phyloP scores from a whole-genome alignment of 805 yeast species.

The Schwanniomyces vanrijiae region DNA sequence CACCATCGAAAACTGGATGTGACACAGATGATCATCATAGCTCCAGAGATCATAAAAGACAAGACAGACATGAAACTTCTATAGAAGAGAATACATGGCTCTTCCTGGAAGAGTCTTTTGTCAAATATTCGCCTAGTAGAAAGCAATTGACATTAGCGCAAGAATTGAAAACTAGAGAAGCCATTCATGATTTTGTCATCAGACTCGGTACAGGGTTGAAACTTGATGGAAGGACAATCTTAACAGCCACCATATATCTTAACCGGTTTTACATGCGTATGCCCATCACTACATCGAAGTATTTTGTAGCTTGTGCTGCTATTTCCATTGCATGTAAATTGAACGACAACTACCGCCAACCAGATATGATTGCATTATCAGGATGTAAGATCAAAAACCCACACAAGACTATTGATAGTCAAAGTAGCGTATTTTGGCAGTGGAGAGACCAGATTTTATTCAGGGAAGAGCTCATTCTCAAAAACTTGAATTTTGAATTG shows the following conservation, averaged over 20 bases:
- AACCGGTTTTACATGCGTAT: slow-evolving; percentile 41
- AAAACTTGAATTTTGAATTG: slow-evolving; percentile 39
- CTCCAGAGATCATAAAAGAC: background rate
- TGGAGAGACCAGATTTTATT: slow-evolving; percentile 46
- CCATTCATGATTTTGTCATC: slow-evolving; percentile 38
- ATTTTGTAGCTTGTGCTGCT: slow-evolving; percentile 45
- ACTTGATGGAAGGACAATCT: slow-evolving; percentile 41
- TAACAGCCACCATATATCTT: slow-evolving; percentile 40
- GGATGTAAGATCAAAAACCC: slow-evolving; percentile 38
- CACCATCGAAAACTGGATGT: background rate
- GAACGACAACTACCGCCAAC: slow-evolving; percentile 42
- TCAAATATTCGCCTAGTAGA: slow-evolving; percentile 33
- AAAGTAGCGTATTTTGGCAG: slow-evolving; percentile 40
- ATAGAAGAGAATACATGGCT: slow-evolving; percentile 31
- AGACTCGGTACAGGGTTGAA: slow-evolving; percentile 35
- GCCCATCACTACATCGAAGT: slow-evolving; percentile 44
- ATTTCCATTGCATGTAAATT: slow-evolving; percentile 43
- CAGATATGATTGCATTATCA: slow-evolving; percentile 41
- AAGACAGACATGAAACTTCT: background rate
- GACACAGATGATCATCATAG: background rate
- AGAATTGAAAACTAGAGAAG: slow-evolving; percentile 37
- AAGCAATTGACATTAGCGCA: slow-evolving; percentile 30
- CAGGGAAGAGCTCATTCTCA: slow-evolving; percentile 41
- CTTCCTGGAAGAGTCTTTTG: slow-evolving; percentile 33
- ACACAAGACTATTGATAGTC: slow-evolving; percentile 34